Conservation (phyloP, 192 early-diverging fungal species). For the Linnemannia hyalina region DNA sequence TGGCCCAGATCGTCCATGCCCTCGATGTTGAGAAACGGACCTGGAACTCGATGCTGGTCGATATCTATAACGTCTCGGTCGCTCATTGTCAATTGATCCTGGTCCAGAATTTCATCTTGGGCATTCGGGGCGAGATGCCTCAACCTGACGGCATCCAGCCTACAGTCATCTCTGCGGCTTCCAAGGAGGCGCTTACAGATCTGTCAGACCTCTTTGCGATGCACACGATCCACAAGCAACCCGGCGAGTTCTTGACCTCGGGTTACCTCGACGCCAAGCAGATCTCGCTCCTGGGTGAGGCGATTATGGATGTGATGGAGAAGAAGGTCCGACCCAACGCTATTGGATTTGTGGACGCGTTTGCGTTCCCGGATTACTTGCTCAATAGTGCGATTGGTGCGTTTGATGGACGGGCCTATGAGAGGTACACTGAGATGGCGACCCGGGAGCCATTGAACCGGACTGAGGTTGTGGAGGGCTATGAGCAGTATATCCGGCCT, state of each 20-base stretch:
- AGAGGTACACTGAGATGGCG: constrained; percentile 58
- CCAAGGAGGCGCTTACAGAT: constrained; percentile 59
- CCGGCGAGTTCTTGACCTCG: constrained; percentile 70
- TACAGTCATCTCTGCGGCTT: constrained; percentile 19
- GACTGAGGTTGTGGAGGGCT: constrained; percentile 49
- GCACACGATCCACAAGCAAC: constrained; percentile 75
- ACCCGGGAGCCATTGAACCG: constrained; percentile 51
- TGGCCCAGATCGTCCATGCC: constrained; percentile 70
- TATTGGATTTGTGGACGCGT: constrained; percentile 85
- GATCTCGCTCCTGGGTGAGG: constrained; percentile 57
- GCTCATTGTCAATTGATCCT: constrained; percentile 86
- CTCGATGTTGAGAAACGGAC: constrained; percentile 71
- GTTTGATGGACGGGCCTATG: constrained; percentile 84
- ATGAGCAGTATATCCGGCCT: constrained; percentile 39
- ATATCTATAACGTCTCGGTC: constrained; percentile 75
- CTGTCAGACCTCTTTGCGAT: constrained; percentile 69
- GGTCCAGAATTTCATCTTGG: constrained; percentile 77
- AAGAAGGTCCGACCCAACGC: constrained; percentile 78
- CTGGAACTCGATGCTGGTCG: constrained; percentile 84
- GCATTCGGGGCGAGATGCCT: constrained; percentile 60
- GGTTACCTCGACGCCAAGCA: constrained; percentile 67
- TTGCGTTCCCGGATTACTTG: constrained; percentile 78
- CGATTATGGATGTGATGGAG: constrained; percentile 63
- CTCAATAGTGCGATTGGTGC: constrained; percentile 84
- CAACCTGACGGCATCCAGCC: constrained; percentile 45